Base-by-base conservation (phyloP, 2,329 filamentous ascomycete species). In the Cadophora luteo-olivacea region DNA sequence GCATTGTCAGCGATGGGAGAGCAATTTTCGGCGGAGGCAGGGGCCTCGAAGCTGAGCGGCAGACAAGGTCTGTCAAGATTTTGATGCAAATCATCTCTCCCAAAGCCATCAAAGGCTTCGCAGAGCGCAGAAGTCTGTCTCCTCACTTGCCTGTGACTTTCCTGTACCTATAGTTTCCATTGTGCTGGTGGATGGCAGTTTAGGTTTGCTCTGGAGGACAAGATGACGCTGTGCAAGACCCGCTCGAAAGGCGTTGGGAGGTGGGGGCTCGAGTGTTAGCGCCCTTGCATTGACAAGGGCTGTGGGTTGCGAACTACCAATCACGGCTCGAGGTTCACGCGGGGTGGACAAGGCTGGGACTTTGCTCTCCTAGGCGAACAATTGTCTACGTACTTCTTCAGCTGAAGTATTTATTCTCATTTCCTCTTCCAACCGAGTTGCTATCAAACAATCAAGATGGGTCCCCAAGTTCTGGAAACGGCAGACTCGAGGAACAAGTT, bases 401-500 rank as follows among this genome's bases (percentile, higher is more conserved):
- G 45, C 45, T 49, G 45, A 14, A 19, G n/a, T 49, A 6, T 19
- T 49, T 5, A 22, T 8, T 9, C 22, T 22, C 5, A n/a, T 5
- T 12, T 29, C 9, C 32, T n/a, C 6, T n/a, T 60, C n/a, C n/a
- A 1, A 36, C 4, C 52, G 29, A 57, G 19, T 32, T 29, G 16
- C 12, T 8, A 19, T 11, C 16, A 22, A 24, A 54, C 5, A 14
- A 14, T 58, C 19, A 49, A 36, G 29, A 70, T 68, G 66, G 51
- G 64, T 25, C 32, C 64, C n/a, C 25, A 65, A 32, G 3, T 61
- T 16, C 36, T 64, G n/a, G 61, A 61, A 36, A 68, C 61, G 14
- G 72, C 71, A 64, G 77, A 78, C 61, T 70, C 74, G 19, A 70
- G 62, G 22, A 78, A 78, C 62, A 77, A 72, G n/a, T 78, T 77